These are phyloP conservation scores for Psidium friedrichsthalianum DNA, from an alignment of 345 rosid species.

Conservation along the genomic window DNA sequence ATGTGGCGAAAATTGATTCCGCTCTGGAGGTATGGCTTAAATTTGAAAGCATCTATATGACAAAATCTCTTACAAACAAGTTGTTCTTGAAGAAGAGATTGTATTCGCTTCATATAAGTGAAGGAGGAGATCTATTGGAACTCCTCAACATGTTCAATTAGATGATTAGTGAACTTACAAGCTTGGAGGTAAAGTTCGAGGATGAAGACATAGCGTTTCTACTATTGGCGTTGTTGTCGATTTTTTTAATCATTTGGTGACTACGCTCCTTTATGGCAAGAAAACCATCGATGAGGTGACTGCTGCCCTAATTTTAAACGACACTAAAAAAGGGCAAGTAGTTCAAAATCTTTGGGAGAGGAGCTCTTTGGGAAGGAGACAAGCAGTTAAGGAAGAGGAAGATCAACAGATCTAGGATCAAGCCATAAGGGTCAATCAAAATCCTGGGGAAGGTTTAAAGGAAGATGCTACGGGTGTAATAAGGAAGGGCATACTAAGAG, in stretches of 20 bases:
- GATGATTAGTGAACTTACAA: neutral
- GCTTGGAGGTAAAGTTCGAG: rapidly evolving
- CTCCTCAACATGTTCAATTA: neutral
- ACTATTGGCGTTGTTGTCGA: rapidly evolving
- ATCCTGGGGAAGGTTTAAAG: neutral
- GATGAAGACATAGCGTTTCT: neutral
- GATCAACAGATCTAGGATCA: neutral
- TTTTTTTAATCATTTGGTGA: neutral
- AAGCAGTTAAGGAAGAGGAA: neutral
- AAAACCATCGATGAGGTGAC: neutral
- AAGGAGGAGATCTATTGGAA: neutral
- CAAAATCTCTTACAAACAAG: neutral
- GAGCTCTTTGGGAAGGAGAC: neutral
- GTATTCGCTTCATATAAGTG: neutral
- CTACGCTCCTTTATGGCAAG: neutral
- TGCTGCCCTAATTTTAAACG: neutral
- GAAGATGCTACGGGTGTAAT: neutral
- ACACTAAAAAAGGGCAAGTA: neutral
- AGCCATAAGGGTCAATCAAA: neutral
- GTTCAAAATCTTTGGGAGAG: neutral
- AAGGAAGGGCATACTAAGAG: neutral
- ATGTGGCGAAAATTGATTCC: rapidly evolving
- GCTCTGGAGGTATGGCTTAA: neutral
- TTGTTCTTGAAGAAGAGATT: neutral
- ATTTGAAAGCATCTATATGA: neutral